A percentile compares a stretch with the other conserved stretches of the same genome.
phyloP scores from a whole-genome alignment of 805 yeast species.

The Phaffomyces antillensis region DNA sequence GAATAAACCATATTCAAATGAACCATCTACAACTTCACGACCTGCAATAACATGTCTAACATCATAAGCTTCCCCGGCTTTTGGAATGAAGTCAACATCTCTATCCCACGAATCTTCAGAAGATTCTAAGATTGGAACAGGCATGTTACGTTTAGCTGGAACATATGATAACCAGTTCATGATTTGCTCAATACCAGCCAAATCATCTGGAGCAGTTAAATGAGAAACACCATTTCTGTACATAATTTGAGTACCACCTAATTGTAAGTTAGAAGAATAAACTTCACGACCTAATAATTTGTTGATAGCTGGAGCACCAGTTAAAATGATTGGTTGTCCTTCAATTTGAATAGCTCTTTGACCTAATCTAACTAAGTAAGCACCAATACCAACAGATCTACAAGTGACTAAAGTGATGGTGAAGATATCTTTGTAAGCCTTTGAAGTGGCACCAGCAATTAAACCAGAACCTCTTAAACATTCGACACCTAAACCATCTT shows the following conservation, averaged over 20 bases:
- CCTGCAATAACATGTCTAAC: conserved; percentile 95
- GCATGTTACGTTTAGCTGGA: conserved; percentile 84
- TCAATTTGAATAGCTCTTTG: conserved; percentile 98
- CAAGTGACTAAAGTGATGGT: conserved; percentile 98
- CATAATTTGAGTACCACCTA: conserved; percentile 99
- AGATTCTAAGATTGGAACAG: conserved; percentile 81
- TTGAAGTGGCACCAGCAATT: conserved; percentile 97
- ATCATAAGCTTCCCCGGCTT: conserved; percentile 68
- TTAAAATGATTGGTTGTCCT: conserved; percentile 96
- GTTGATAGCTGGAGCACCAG: conserved; percentile 99
- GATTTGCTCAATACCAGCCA: conserved; percentile 92
- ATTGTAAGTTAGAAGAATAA: conserved; percentile 91
- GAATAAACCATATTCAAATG: conserved; percentile 80
- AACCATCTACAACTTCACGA: conserved; percentile 56
- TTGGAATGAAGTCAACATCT: conserved; percentile 75
- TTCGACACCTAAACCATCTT: conserved; percentile 97
- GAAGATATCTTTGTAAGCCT: conserved; percentile 96
- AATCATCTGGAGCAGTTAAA: conserved; percentile 91
- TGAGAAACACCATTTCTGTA: conserved; percentile 97
- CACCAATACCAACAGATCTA: conserved; percentile 99
- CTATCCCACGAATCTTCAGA: conserved; percentile 87
- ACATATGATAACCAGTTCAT: conserved; percentile 93
- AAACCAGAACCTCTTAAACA: conserved; percentile 97
- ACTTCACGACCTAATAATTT: conserved; percentile 96
- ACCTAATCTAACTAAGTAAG: conserved; percentile 94